A percentile compares a stretch with the other conserved stretches of the same genome.
These are phyloP conservation scores for Pseudonitzschia delicatissima DNA, from an alignment of 108 stramenopile genomes.

Conservation along the genomic window DNA sequence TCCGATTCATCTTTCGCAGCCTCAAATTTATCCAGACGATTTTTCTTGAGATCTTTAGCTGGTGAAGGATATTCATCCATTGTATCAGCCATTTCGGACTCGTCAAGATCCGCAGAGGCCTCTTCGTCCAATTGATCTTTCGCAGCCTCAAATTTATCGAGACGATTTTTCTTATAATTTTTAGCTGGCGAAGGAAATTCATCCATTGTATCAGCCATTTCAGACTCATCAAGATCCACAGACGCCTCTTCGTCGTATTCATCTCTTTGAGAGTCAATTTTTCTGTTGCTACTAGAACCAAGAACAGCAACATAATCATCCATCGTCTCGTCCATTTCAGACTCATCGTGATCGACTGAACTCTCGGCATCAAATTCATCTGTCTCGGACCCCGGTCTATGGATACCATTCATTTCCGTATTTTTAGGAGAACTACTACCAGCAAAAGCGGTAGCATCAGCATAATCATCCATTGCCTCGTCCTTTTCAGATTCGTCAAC, in stretches of 20 bases:
- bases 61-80: no score
- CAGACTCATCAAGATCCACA: no score
- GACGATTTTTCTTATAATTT: not conserved
- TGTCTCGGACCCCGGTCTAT: not conserved
- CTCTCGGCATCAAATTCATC: not conserved
- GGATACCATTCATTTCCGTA: not conserved
- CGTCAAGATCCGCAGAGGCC: no score
- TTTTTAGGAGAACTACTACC: not conserved
- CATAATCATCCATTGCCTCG: constrained; percentile 20
- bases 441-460: constrained; percentile 27
- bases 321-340: no score
- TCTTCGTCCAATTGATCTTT: not conserved
- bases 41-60: not conserved
- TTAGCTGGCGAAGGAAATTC: no score
- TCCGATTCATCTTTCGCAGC: not conserved
- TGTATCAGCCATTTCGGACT: no score
- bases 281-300: constrained; percentile 14
- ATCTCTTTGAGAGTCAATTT: no score
- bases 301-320: constrained; percentile 30
- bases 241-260: no score
- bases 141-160: not conserved
- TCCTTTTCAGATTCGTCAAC: not conserved
- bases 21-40: not conserved
- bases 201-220: no score
- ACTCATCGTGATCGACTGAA: no score